Base-by-base conservation (phyloP, 768 basidiomycete species). In the Hygrocybe coccinea region DNA sequence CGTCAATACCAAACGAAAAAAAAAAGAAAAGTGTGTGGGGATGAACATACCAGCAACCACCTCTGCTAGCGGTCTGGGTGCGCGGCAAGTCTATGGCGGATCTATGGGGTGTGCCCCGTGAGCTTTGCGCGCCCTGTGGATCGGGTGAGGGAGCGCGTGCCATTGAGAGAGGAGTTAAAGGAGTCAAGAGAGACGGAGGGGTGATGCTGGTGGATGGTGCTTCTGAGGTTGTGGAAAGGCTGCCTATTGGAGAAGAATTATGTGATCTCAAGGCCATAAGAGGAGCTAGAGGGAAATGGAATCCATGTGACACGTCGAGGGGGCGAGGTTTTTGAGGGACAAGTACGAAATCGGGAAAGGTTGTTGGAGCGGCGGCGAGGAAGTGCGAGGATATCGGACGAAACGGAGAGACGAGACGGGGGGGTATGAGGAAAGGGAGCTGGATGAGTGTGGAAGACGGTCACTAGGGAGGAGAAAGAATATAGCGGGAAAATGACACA, bases 21-120 rank as follows among this genome's bases (percentile, higher is more conserved):
- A 48, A 39, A 38, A 49, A 58, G 41, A 50, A 38, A 55, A 52
- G n/a, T n/a, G n/a, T n/a, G n/a, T n/a, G n/a, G n/a, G n/a, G n/a
- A 38, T 37, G 56, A 34, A 77, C 87, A 65, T 66, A 89, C 88
- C 88, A 90, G 72, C 88, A 89, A 43, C 88, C 88, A 59, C 87
- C 87, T 70, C 84, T 86, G 56, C 84, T 80, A 46, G 81, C 78
- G 12, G 79, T 76, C 43, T 74, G 69, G 48, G 74, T 75, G 50
- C 81, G 79, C 58, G 81, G 78, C 50, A 80, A 74, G 65, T 81
- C 80, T 39, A 75, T 70, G 14, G 76, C 71, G 47, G 74, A 69
- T 57, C 74, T 76, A 59, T 67, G 76, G 8, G 81, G 80, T 12
- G 80, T 81, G n/a, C 72, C 69, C 8, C 74, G 71, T 5, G 71